Base-by-base conservation (phyloP, 176 grass and related monocot species). In the Oropetium thomaeum region DNA sequence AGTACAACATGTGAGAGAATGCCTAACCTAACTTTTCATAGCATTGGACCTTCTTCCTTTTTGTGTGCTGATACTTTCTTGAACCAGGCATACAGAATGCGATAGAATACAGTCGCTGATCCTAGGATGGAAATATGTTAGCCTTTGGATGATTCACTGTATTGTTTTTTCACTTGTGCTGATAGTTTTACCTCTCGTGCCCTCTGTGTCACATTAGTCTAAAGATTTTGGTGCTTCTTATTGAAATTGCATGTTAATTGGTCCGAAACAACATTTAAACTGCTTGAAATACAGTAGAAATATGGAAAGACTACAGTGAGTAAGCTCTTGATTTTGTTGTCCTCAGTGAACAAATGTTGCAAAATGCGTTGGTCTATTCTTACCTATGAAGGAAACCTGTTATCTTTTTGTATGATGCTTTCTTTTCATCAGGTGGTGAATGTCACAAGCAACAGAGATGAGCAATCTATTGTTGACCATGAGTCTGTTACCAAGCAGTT, bases 401-500 rank as follows among this genome's bases (percentile, higher is more conserved):
- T 62, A 37, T 70, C 47, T 8, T 6, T 70, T 64, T 35, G 27
- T 68, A 38, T 45, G 9, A 10, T 74, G 3, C 72, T 42, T 83
- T 54, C 27, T 71, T 79, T 66, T n/a, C n/a, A n/a, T 52, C 79
- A 85, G 92, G 84, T 69, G 76, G 48, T 31, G 42, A 85, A 74
- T 58, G 70, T 64, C 48, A 61, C 63, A 73, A 65, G 52, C 37
- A 68, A 78, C 58, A 31, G 20, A 80, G 67, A 84, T 19, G 54
- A n/a, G 38, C 68, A 65, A 34, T 62, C 54, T 38, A 58, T 43
- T 71, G 64, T 79, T 58, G 79, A 84, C 37, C 33, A 67, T 54
- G 76, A 65, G 66, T 52, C 65, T 65, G 48, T 79, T 80, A 87
- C 89, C 55, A 75, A 85, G 66, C n/a, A 85, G 39, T 78, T 96